Base-by-base conservation (phyloP, 83 land plant genomes). In the Picea mariana region DNA sequence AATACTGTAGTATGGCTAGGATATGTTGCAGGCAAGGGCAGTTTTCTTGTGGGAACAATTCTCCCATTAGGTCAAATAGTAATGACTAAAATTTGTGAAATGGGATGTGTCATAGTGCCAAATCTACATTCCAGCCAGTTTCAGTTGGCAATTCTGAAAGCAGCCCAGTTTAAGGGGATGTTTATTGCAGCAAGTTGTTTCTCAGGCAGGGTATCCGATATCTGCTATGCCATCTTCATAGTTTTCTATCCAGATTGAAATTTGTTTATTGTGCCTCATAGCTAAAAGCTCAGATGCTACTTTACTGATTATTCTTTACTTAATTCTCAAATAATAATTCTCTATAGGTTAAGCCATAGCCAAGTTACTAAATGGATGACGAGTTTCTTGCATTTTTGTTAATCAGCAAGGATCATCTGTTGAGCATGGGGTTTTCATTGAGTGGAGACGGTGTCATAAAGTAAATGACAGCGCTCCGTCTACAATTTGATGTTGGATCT, bases 341-440 rank as follows among this genome's bases (percentile, higher is more conserved):
- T 68, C 38, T 75, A 60, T 49, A 75, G 78, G 27, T 52, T 75
- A 49, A 75, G 27, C 26, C 55, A 15, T 73, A 73, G 55, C 47
- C 61, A 52, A 55, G 61, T 60, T 75, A 52, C 78, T 75, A 73
- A 47, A 38, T 49, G 61, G 78, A 75, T 52, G 60, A 49, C 78
- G 24, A 60, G 11, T 75, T 66, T 75, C 60, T 52, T 75, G 78
- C 60, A 49, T 52, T 75, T 75, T 75, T 23, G 59, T 75, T 52
- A 75, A 75, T 75, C 78, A 52, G 78, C 78, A 23, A 75, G 78
- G 60, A 27, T 75, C 61, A 75, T 75, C 78, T 75, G 61, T 75
- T 75, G 60, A 52, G 78, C 78, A 75, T 75, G 78, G 55, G 61
- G 60, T 75, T 75, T 21, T 75, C 78, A 17, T 52, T 75, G 78